Evolutionary conservation across 2,329 filamentous ascomycete genomes (phyloP).

Genomic region (Phyllosticta citribraziliensis): DNA sequence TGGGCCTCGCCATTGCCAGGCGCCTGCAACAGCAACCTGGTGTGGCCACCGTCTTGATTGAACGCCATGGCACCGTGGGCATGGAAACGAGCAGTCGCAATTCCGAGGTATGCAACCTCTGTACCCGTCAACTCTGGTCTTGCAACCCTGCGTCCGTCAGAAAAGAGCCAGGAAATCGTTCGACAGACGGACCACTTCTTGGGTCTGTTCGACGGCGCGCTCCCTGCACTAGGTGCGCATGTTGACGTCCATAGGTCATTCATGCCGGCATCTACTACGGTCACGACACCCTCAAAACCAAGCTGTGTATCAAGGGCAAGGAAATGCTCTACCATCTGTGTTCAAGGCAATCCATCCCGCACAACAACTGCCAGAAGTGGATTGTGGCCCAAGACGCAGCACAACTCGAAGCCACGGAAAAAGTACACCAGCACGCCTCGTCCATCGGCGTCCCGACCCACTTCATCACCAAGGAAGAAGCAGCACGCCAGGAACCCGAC

Average conservation of each 20-base stretch:
- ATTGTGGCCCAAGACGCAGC: constrained; percentile 73
- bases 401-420: constrained; percentile 56
- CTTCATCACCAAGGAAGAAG: constrained; percentile 57
- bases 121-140: neutral
- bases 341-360: constrained; percentile 52
- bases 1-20: constrained; percentile 72
- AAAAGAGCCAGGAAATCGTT: neutral
- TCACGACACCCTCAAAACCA: constrained; percentile 63
- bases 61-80: constrained; percentile 65
- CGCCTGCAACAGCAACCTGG: constrained; percentile 53
- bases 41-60: constrained; percentile 65
- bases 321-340: constrained; percentile 73
- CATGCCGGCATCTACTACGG: constrained; percentile 94
- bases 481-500: constrained; percentile 57
- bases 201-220: neutral
- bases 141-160: neutral
- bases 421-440: constrained; percentile 44
- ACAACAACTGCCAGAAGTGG: constrained; percentile 81
- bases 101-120: constrained; percentile 52
- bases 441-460: constrained; percentile 57
- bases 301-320: constrained; percentile 69
- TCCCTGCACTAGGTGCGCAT: neutral
- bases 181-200: neutral
- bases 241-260: constrained; percentile 53
- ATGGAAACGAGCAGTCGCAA: constrained; percentile 86